Evolutionary conservation across 2,329 filamentous ascomycete species (phyloP).

Genomic region (Ceratocystis lukuohia): DNA sequence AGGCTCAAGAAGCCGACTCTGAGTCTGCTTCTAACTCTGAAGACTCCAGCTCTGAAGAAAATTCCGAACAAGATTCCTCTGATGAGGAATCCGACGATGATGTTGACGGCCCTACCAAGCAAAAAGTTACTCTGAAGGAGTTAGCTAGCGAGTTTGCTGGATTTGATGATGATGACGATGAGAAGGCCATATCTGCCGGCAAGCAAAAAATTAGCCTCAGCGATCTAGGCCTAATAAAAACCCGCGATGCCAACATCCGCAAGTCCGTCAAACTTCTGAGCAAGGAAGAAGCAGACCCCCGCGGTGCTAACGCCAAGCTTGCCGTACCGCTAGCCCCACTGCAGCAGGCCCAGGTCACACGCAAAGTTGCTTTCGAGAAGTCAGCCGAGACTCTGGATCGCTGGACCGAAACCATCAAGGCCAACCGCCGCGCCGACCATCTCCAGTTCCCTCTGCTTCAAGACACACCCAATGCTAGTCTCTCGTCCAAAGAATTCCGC

Average conservation of each 20-base stretch:
- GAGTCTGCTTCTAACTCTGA: slow-evolving; percentile 33
- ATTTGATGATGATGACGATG: slow-evolving; percentile 41
- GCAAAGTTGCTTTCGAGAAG: slow-evolving; percentile 72
- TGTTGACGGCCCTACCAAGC: slow-evolving; percentile 45
- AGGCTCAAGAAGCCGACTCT: slow-evolving; percentile 33
- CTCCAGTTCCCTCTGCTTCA: slow-evolving; percentile 74
- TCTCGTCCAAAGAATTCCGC: slow-evolving; percentile 49
- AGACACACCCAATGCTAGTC: slow-evolving; percentile 47
- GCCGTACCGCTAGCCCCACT: slow-evolving; percentile 71
- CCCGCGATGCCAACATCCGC: slow-evolving; percentile 62
- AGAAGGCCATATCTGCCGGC: slow-evolving; percentile 34
- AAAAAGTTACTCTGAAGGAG: slow-evolving; percentile 32
- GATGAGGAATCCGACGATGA: slow-evolving; percentile 36
- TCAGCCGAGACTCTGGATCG: slow-evolving; percentile 80
- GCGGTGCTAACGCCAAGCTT: slow-evolving; percentile 47
- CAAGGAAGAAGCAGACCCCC: slow-evolving; percentile 43
- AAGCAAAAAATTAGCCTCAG: slow-evolving; percentile 55
- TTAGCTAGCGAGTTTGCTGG: slow-evolving; percentile 57
- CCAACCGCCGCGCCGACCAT: slow-evolving; percentile 83
- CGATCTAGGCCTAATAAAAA: slow-evolving; percentile 57
- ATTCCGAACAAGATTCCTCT: slow-evolving; percentile 34
- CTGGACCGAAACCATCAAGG: slow-evolving; percentile 92
- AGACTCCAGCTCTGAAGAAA: slow-evolving; percentile 29
- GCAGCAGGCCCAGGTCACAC: slow-evolving; percentile 74
- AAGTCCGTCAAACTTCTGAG: slow-evolving; percentile 64